Evolutionary conservation across 1,284 basidiomycete species (phyloP).

Genomic region (Fomitopsis schrenkii): DNA sequence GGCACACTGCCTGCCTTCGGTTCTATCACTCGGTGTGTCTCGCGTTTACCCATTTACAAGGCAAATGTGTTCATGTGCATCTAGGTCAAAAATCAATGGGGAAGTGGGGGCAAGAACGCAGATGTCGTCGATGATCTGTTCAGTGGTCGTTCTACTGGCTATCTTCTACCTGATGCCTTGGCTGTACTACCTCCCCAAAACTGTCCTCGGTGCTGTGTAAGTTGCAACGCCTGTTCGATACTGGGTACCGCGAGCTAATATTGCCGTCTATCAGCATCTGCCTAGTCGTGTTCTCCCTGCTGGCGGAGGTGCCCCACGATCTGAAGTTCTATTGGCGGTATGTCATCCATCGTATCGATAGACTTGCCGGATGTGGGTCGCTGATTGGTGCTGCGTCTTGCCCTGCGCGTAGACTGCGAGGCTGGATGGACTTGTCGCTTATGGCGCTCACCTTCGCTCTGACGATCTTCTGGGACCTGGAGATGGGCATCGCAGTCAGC

Average conservation of each 20-base stretch:
- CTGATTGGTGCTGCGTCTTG: background rate
- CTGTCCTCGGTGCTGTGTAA: constrained; percentile 76
- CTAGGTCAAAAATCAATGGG: constrained; percentile 79
- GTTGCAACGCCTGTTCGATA: constrained; percentile 21
- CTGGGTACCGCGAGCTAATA: background rate
- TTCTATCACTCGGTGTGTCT: constrained; percentile 71
- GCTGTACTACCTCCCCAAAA: constrained; percentile 78
- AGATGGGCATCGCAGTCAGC: constrained; percentile 83
- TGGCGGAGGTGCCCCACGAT: constrained; percentile 87
- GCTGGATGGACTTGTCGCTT: constrained; percentile 82
- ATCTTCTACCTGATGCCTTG: constrained; percentile 85
- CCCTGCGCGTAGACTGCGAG: constrained; percentile 57
- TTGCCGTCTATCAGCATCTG: constrained; percentile 50
- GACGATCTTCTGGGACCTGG: constrained; percentile 77
- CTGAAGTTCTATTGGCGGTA: constrained; percentile 79
- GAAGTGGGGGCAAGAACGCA: constrained; percentile 86
- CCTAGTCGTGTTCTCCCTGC: constrained; percentile 79
- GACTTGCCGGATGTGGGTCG: constrained; percentile 4
- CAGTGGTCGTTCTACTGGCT: constrained; percentile 70
- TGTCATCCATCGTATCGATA: constrained; percentile 23
- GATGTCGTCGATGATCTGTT: constrained; percentile 82
- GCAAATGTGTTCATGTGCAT: constrained; percentile 1
- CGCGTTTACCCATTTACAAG: background rate
- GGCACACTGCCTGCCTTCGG: constrained; percentile 88
- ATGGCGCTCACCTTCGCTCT: constrained; percentile 83